Evolutionary conservation across 257 asterid species (phyloP), one percentile per base, ranked within the genome.

Genomic region (Ocimum tenuiflorum): DNA sequence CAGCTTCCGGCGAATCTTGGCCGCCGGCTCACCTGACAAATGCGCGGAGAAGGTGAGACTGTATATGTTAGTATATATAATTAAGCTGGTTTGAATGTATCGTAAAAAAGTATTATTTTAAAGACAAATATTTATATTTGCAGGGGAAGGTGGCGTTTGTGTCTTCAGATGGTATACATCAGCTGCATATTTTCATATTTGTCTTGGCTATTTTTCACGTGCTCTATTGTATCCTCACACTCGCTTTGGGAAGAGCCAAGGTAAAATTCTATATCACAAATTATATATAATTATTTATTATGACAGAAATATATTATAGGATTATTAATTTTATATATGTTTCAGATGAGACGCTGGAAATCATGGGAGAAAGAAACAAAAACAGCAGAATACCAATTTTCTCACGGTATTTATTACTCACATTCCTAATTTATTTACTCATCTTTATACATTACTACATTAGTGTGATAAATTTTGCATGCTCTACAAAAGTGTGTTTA

Each of bases 301-400:
- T n/a, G n/a, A n/a, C n/a, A n/a, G n/a, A n/a, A n/a, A n/a, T n/a
- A n/a, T n/a, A n/a, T n/a, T n/a, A n/a, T n/a, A n/a, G n/a, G n/a
- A 27, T 27, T 27, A 27, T 4, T 27, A 27, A 27, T 27, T 27
- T 27, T 4, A 27, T 2, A 27, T 27, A 27, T 27, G 4, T 41
- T 59, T 70, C 55, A 91, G 96, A 91, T 91, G 98, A 75, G 82
- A 29, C 80, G 80, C 7, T 91, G 98, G 95, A 91, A 87, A 75
- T 49, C 65, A 3, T 91, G 96, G 98, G 98, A 91, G 54, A 82
- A 65, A n/a, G 98, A 91, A 74, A 85, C 96, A 10, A 85, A 65
- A 63, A 83, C 96, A 14, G 60, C 68, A 0, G 98, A 89, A 45
- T 91, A 91, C 68, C 92, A 89, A 65, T 91, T 78, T 71, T 71